Evolutionary conservation across 2,329 filamentous ascomycete genomes (phyloP).

Genomic region (Aspergillus pseudotamarii): DNA sequence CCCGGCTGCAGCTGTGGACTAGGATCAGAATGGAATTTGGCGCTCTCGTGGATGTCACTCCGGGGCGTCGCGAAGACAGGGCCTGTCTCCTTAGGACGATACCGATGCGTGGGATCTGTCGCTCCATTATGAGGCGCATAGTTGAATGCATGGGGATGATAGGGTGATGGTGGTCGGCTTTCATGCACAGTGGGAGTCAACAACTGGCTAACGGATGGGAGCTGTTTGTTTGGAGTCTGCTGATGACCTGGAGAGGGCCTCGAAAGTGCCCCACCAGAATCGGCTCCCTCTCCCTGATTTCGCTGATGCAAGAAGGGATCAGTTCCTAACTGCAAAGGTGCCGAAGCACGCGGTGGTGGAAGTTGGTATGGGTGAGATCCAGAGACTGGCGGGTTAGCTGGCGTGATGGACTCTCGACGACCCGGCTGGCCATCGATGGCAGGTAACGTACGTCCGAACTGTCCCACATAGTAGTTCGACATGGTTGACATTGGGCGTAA

Average conservation of each 20-base stretch:
- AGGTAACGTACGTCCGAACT: conserved; percentile 45
- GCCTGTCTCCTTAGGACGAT: conserved; percentile 25
- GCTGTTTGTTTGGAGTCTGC: conserved; percentile 30
- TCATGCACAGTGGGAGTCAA: conserved; percentile 36
- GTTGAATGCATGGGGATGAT: conserved; percentile 27
- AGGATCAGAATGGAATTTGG: conserved; percentile 22
- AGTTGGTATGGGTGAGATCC: conserved; percentile 43
- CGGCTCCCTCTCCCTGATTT: conserved; percentile 26
- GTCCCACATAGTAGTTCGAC: conserved; percentile 42
- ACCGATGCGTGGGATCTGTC: conserved; percentile 21
- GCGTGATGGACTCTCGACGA: conserved; percentile 29
- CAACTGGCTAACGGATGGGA: conserved; percentile 45
- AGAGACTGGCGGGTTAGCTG: conserved; percentile 36
- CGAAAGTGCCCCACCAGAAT: conserved; percentile 20
- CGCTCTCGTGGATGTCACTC: conserved; percentile 18
- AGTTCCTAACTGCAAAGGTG: conserved; percentile 38
- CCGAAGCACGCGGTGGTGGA: conserved; percentile 40
- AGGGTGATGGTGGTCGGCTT: conserved; percentile 32
- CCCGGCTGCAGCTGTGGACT: conserved; percentile 22
- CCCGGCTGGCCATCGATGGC: conserved; percentile 29
- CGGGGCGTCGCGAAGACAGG: conserved; percentile 17
- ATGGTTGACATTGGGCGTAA: conserved; percentile 23
- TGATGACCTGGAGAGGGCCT: conserved; percentile 15
- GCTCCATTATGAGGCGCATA: conserved; percentile 19
- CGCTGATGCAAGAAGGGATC: conserved; percentile 34